phyloP scores from a whole-genome alignment of 2,329 filamentous ascomycete species.

The Emmonsiellopsis sp. region DNA sequence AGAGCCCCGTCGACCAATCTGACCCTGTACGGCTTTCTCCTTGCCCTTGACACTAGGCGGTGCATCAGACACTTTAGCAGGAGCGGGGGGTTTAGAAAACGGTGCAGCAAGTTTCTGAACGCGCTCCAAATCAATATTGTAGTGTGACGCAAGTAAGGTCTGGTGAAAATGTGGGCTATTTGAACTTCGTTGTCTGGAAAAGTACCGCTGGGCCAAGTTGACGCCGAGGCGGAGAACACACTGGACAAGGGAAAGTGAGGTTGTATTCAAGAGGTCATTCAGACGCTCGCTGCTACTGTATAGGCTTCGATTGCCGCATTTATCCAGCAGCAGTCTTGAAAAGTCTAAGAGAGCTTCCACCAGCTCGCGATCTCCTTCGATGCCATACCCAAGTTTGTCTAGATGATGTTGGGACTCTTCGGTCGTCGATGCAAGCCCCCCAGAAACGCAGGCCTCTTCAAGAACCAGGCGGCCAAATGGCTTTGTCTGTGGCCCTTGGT shows the following conservation, averaged over 20 bases:
- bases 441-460: slow-evolving; percentile 42
- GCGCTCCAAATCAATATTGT: slow-evolving; percentile 61
- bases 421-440: slow-evolving; percentile 48
- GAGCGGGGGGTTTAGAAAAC: slow-evolving; percentile 62
- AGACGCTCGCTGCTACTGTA: slow-evolving; percentile 89
- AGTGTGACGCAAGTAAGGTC: slow-evolving; percentile 74
- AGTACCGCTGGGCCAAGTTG: slow-evolving; percentile 83
- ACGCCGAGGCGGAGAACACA: slow-evolving; percentile 70
- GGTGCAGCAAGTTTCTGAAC: slow-evolving; percentile 75
- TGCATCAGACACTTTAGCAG: slow-evolving; percentile 39
- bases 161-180: slow-evolving; percentile 59
- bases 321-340: slow-evolving; percentile 78
- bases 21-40: slow-evolving; percentile 49
- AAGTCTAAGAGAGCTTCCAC: slow-evolving; percentile 75
- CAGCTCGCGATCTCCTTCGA: slow-evolving; percentile 71
- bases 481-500: slow-evolving; percentile 67
- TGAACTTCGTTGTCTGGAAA: slow-evolving; percentile 67
- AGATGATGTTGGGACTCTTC: slow-evolving; percentile 47
- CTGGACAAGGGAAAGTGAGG: slow-evolving; percentile 68
- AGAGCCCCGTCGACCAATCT: slow-evolving; percentile 32
- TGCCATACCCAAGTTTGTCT: slow-evolving; percentile 51
- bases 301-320: slow-evolving; percentile 92
- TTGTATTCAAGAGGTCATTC: slow-evolving; percentile 81
- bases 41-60: slow-evolving; percentile 59
- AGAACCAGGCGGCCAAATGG: slow-evolving; percentile 50